These are phyloP conservation scores for Phytopythium boreale DNA, from an alignment of 352 stramenopile species.

Conservation along the genomic window DNA sequence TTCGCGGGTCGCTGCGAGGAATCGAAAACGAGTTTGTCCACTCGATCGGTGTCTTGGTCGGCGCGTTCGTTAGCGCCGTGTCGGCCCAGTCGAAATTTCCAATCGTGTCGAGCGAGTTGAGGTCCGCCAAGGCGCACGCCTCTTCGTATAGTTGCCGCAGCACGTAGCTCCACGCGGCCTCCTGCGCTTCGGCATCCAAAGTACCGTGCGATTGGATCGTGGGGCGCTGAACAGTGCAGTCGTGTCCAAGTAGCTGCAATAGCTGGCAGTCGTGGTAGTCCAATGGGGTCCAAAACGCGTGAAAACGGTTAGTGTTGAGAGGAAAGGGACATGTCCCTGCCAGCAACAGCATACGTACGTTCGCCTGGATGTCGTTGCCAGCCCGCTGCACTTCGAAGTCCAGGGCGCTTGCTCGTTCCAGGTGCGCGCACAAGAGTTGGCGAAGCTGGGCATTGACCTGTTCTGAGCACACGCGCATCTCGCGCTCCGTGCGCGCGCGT, in stretches of 20 bases:
- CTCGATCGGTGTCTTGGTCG: background rate
- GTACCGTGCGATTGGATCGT: background rate
- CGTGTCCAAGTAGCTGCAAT: background rate
- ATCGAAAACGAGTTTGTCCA: conserved; percentile 4
- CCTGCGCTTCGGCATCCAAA: background rate
- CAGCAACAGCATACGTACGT: background rate
- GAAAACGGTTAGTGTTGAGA: too few species aligned
- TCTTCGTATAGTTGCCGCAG: background rate
- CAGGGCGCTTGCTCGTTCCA: background rate
- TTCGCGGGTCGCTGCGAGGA: background rate
- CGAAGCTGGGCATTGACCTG: background rate
- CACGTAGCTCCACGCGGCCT: background rate
- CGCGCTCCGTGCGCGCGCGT: background rate
- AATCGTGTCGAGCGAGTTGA: background rate
- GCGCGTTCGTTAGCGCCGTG: too few species aligned
- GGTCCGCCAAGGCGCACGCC: background rate
- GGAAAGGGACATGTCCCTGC: background rate
- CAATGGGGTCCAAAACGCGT: too few species aligned
- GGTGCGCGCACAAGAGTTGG: background rate
- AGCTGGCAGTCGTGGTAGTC: background rate
- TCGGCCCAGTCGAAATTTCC: background rate
- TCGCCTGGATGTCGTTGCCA: background rate
- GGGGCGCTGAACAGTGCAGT: background rate
- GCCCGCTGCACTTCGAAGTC: background rate
- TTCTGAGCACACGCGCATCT: background rate